phyloP scores from a whole-genome alignment of 1,139 yeast genomes.

The Magnusiomyces sp. region DNA sequence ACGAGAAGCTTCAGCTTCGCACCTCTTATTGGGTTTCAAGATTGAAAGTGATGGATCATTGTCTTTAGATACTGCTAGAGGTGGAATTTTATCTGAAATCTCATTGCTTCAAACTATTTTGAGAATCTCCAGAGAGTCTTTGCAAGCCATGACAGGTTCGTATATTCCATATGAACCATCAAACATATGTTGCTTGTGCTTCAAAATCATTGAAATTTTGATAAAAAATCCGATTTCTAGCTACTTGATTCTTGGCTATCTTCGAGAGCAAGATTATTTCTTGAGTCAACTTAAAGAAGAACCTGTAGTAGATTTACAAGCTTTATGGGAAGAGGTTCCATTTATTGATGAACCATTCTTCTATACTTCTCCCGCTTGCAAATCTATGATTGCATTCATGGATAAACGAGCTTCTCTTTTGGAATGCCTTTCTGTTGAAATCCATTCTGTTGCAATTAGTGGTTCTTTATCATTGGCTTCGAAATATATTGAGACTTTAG shows the following conservation, averaged over 20 bases:
- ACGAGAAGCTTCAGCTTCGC: slow-evolving; percentile 50
- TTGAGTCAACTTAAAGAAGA: slow-evolving; percentile 45
- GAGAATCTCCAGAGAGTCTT: slow-evolving; percentile 40
- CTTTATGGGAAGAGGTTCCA: slow-evolving; percentile 44
- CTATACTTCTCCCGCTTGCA: slow-evolving; percentile 30
- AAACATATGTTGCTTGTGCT: slow-evolving; percentile 46
- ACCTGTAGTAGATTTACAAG: slow-evolving; percentile 41
- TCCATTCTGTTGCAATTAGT: slow-evolving; percentile 48
- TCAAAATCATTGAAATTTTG: slow-evolving; percentile 54
- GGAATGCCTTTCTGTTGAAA: slow-evolving; percentile 63
- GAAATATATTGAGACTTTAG: slow-evolving; percentile 46
- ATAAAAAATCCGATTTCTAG: slow-evolving; percentile 51
- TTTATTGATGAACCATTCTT: slow-evolving; percentile 37
- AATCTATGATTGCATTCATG: slow-evolving; percentile 54
- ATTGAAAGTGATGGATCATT: slow-evolving; percentile 36
- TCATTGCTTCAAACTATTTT: slow-evolving; percentile 53
- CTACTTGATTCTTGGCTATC: slow-evolving; percentile 40
- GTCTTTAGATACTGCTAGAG: slow-evolving; percentile 37
- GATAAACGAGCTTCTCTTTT: slow-evolving; percentile 53
- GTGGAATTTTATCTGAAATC: slow-evolving; percentile 43
- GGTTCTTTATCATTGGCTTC: slow-evolving; percentile 50
- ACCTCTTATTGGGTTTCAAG: slow-evolving; percentile 68
- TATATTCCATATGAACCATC: slow-evolving; percentile 49
- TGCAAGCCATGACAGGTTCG: slow-evolving; percentile 36
- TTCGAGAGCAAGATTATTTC: slow-evolving; percentile 47